Conservation (phyloP, 2,329 filamentous ascomycete genomes). For the Pestalotiopsis sp. region DNA sequence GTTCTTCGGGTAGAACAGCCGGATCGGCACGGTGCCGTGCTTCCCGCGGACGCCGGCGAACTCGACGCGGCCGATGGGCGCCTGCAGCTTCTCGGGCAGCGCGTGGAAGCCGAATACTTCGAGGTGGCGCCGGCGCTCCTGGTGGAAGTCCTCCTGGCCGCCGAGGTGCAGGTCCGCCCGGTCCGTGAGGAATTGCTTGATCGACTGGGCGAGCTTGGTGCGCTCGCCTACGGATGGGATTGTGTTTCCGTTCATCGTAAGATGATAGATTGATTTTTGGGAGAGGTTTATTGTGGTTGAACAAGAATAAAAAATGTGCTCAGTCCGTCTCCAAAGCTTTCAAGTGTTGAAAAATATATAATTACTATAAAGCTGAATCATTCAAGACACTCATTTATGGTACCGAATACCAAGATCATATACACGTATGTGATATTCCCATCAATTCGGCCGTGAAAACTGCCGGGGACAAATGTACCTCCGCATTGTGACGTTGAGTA, state of each 20-base stretch:
- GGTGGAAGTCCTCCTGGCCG: constrained; percentile 15
- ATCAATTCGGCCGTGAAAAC: background rate
- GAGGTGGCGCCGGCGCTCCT: constrained; percentile 17
- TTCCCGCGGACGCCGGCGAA: constrained; percentile 33
- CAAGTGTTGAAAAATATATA: too few relatives aligned
- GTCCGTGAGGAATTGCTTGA: constrained; percentile 15
- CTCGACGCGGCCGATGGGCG: constrained; percentile 31
- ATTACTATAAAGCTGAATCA: too few relatives aligned
- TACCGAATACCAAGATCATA: too few relatives aligned
- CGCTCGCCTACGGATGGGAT: background rate
- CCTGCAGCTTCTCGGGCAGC: constrained; percentile 22
- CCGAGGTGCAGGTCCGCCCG: constrained; percentile 12
- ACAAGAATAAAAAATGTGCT: too few relatives aligned
- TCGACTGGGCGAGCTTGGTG: background rate
- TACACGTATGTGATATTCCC: too few relatives aligned
- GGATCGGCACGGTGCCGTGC: constrained; percentile 34
- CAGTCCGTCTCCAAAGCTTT: too few relatives aligned
- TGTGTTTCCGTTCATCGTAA: background rate
- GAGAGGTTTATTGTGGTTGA: background rate
- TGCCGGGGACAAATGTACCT: background rate
- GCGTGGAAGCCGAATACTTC: constrained; percentile 33
- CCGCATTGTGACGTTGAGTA: background rate
- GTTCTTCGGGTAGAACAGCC: constrained; percentile 31
- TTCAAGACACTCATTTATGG: too few relatives aligned
- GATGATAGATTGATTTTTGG: background rate